Percentiles rank a stretch among this genome's conserved stretches.
Conservation (phyloP, 176 grass and related monocot genomes). For the Phoenix roebelenii region DNA sequence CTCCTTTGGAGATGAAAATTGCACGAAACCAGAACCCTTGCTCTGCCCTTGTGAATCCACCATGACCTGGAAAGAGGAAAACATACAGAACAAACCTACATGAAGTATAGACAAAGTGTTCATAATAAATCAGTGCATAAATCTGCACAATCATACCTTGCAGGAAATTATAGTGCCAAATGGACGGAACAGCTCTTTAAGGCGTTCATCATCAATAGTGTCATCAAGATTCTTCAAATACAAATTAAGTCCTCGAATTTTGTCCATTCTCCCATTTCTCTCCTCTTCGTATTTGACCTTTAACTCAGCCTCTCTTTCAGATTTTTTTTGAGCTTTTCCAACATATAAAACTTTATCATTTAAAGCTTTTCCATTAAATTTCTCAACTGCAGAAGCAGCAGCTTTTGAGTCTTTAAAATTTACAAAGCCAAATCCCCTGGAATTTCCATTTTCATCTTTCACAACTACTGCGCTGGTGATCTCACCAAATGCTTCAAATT, state of each 20-base stretch:
- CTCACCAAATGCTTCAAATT: constrained; percentile 26
- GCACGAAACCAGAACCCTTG: constrained; percentile 47
- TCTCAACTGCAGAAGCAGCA: constrained; percentile 20
- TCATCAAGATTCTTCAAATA: constrained; percentile 56
- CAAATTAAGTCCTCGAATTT: constrained; percentile 30
- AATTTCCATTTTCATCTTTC: constrained; percentile 25
- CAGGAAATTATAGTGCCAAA: constrained; percentile 39
- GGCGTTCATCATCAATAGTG: constrained; percentile 18
- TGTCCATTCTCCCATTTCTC: constrained; percentile 18
- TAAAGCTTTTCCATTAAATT: constrained; percentile 24
- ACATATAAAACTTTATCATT: constrained; percentile 6
- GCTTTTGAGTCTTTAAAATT: constrained; percentile 34
- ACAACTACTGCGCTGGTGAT: constrained; percentile 43
- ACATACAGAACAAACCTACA: too few relatives aligned
- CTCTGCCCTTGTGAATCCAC: constrained; percentile 40
- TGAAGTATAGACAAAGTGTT: too few relatives aligned
- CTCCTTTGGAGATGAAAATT: constrained; percentile 31
- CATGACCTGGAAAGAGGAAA: constrained; percentile 22
- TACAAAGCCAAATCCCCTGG: constrained; percentile 42
- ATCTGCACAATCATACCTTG: constrained; percentile 22
- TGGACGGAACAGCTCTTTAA: constrained; percentile 24
- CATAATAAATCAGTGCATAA: too few relatives aligned
- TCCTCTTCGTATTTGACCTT: background rate
- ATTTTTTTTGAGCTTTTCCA: too few relatives aligned
- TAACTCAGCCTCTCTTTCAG: too few relatives aligned